Evolutionary conservation across 1,139 yeast genomes (phyloP).

Genomic region (Schwanniomyces etchellsii): DNA sequence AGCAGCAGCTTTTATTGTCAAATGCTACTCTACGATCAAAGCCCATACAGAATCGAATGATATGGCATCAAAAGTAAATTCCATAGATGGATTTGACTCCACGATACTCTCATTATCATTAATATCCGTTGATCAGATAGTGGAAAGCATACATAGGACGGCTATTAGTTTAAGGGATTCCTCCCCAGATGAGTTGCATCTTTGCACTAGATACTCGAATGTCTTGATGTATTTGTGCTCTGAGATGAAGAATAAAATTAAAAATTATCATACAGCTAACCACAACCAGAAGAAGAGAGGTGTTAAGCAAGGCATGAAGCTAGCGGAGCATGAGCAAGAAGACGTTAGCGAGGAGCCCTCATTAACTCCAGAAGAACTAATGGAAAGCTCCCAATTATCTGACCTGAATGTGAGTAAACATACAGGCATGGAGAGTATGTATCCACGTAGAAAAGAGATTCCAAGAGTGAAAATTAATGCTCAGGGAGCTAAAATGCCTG

Average conservation of each 20-base stretch:
- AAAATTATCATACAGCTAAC: conserved; percentile 4
- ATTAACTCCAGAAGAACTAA: background rate
- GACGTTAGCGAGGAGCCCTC: background rate
- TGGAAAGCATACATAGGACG: conserved; percentile 62
- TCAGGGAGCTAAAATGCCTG: too few species aligned
- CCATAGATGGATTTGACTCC: conserved; percentile 36
- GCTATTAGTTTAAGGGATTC: conserved; percentile 76
- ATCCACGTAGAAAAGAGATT: too few species aligned
- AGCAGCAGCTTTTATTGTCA: conserved; percentile 85
- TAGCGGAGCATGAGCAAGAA: background rate
- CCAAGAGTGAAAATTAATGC: too few species aligned
- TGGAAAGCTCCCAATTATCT: background rate
- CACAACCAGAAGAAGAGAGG: background rate
- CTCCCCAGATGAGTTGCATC: conserved; percentile 84
- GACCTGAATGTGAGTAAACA: background rate
- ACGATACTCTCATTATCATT: conserved; percentile 57
- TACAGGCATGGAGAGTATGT: background rate
- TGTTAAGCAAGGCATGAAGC: background rate
- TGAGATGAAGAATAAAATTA: conserved; percentile 51
- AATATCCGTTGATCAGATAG: conserved; percentile 66
- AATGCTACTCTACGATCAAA: conserved; percentile 69
- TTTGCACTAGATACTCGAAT: conserved; percentile 76
- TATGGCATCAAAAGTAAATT: conserved; percentile 13
- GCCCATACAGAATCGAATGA: conserved; percentile 31
- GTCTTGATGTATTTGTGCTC: conserved; percentile 73